These are phyloP conservation scores for Blastobotrys ciferrii DNA, from an alignment of 1,139 yeast genomes.

Conservation along the genomic window DNA sequence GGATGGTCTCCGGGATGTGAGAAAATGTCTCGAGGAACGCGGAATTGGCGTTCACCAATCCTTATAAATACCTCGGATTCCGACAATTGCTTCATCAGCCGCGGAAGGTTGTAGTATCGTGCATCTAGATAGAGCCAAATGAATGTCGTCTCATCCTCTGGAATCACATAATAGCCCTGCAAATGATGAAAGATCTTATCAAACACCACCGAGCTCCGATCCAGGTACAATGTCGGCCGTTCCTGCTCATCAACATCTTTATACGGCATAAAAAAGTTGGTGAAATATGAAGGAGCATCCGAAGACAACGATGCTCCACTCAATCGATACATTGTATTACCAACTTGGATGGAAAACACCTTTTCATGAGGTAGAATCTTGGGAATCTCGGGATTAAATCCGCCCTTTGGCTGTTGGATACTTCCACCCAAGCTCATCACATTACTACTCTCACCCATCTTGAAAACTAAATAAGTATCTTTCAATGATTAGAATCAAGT, in stretches of 20 bases:
- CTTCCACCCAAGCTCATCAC: constrained; percentile 1
- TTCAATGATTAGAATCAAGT: no score
- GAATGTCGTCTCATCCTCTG: constrained; percentile 58
- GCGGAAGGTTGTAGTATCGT: constrained; percentile 62
- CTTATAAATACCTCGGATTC: constrained; percentile 58
- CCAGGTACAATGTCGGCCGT: constrained; percentile 59
- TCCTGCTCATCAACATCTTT: constrained; percentile 25
- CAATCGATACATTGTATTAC: constrained; percentile 45
- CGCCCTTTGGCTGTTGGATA: constrained; percentile 23
- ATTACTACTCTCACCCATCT: background rate
- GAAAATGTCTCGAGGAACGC: constrained; percentile 55
- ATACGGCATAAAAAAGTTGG: constrained; percentile 42
- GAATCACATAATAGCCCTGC: constrained; percentile 62
- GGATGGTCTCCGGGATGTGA: constrained; percentile 65
- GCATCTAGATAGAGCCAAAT: constrained; percentile 71
- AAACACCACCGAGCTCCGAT: constrained; percentile 72
- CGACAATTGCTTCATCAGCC: constrained; percentile 50
- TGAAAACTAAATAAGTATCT: no score
- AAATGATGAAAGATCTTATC: constrained; percentile 65
- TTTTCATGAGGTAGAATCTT: constrained; percentile 59
- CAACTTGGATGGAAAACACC: constrained; percentile 72
- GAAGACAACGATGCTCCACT: constrained; percentile 86
- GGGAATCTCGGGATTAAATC: constrained; percentile 53
- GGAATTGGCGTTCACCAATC: constrained; percentile 61
- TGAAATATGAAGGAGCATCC: constrained; percentile 60